phyloP scores from a whole-genome alignment of 208 protist genomes.

The Leishmania mexicana region DNA sequence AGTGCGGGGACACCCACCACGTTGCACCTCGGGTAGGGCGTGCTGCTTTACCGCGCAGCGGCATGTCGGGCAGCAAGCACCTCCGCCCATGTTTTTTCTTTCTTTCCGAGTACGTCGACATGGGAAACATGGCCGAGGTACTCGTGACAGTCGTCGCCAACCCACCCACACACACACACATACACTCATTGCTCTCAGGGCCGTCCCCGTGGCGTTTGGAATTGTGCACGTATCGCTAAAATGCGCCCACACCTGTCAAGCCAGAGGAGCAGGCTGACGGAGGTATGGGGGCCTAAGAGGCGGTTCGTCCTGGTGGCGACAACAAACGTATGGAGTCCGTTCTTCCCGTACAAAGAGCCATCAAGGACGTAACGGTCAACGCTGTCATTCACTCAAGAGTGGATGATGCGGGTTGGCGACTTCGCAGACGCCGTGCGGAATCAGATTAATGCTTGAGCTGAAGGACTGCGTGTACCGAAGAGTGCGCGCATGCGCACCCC shows the following conservation, averaged over 20 bases:
- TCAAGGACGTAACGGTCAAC: constrained; percentile 35
- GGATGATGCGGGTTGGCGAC: constrained; percentile 41
- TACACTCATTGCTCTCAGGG: neutral
- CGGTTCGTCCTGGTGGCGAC: constrained; percentile 37
- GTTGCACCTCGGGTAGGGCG: constrained; percentile 32
- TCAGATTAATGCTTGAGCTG: constrained; percentile 11
- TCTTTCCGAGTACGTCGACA: constrained; percentile 34
- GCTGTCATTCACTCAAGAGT: constrained; percentile 22
- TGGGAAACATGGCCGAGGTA: constrained; percentile 42
- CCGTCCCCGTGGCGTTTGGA: neutral
- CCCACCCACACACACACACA: too few species aligned
- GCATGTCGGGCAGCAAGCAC: constrained; percentile 23
- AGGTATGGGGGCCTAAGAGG: constrained; percentile 18
- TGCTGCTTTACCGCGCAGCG: constrained; percentile 5
- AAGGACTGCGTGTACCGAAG: constrained; percentile 28
- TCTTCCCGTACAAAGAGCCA: constrained; percentile 37
- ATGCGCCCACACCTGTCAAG: neutral
- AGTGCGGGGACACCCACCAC: constrained; percentile 4
- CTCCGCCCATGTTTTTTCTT: constrained; percentile 30
- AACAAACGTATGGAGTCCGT: constrained; percentile 19
- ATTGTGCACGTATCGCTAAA: constrained; percentile 10
- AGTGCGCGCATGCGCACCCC: constrained; percentile 23
- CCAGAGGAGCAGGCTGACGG: constrained; percentile 13
- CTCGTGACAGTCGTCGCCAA: constrained; percentile 28
- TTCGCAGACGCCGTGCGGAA: constrained; percentile 63